phyloP scores from a whole-genome alignment of 2,329 filamentous ascomycete genomes.

The Monilinia aucupariae region DNA sequence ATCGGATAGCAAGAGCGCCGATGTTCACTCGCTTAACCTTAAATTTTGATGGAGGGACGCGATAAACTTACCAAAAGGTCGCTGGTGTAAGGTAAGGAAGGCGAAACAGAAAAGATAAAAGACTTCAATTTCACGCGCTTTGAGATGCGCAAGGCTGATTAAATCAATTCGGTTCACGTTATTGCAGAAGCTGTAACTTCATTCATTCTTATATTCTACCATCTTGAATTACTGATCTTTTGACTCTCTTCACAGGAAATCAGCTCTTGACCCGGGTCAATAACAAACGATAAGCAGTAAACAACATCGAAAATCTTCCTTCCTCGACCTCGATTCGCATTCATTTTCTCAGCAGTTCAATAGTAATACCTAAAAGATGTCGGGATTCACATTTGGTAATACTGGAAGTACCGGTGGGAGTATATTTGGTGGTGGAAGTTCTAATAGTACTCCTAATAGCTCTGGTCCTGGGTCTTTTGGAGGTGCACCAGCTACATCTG shows the following conservation, averaged over 20 bases:
- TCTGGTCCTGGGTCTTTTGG: slow-evolving; percentile 15
- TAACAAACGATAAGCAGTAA: neutral
- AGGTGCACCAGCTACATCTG: slow-evolving; percentile 20
- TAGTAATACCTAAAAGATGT: slow-evolving; percentile 20
- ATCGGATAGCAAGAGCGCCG: slow-evolving; percentile 1
- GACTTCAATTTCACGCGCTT: slow-evolving; percentile 19
- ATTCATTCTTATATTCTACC: neutral
- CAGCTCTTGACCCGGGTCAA: slow-evolving; percentile 3
- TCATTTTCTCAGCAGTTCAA: neutral
- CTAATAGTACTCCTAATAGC: slow-evolving; percentile 12
- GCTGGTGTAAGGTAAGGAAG: slow-evolving; percentile 12
- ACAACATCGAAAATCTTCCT: slow-evolving; percentile 13
- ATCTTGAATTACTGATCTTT: slow-evolving; percentile 8
- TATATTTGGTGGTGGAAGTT: slow-evolving; percentile 10
- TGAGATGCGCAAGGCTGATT: slow-evolving; percentile 22
- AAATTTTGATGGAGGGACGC: slow-evolving; percentile 17
- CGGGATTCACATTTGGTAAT: slow-evolving; percentile 37
- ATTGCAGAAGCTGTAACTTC: slow-evolving; percentile 19
- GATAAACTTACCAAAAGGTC: slow-evolving; percentile 13
- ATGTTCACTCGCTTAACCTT: slow-evolving; percentile 16
- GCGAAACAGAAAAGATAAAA: slow-evolving; percentile 16
- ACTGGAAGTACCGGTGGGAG: slow-evolving; percentile 18
- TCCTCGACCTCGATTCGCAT: slow-evolving; percentile 5
- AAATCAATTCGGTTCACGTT: slow-evolving; percentile 12
- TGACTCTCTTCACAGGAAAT: slow-evolving; percentile 1